Conservation (phyloP, 2,329 filamentous ascomycete species). For the Bipolaris cookei region DNA sequence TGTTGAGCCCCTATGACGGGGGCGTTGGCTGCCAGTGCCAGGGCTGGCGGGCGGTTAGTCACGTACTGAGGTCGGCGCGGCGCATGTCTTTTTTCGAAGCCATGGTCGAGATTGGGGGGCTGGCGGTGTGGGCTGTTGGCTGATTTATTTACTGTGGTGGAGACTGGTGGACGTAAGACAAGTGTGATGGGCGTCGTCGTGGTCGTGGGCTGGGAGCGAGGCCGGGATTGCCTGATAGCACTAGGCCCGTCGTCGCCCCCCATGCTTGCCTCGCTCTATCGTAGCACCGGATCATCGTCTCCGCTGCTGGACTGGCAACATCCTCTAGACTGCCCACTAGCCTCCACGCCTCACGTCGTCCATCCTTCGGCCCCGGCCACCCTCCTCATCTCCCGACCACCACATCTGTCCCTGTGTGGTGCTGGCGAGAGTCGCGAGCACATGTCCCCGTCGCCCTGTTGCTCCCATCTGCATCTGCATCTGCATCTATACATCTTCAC, state of each 20-base stretch:
- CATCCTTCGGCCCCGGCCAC: conserved; percentile 1
- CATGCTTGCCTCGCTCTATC: conserved; percentile 12
- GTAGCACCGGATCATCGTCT: conserved; percentile 18
- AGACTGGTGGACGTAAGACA: conserved; percentile 20
- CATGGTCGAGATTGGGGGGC: conserved; percentile 56
- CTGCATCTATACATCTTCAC: neutral
- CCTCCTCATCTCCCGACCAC: conserved; percentile 13
- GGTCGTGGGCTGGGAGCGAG: conserved; percentile 7
- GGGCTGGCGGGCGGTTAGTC: neutral
- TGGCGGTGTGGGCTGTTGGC: conserved; percentile 20
- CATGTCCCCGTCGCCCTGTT: conserved; percentile 12
- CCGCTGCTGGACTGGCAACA: conserved; percentile 17
- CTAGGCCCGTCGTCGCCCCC: conserved; percentile 8
- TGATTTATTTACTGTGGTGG: conserved; percentile 14
- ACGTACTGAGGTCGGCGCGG: conserved; percentile 72
- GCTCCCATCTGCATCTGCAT: neutral
- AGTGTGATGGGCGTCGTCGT: conserved; percentile 13
- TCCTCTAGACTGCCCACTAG: conserved; percentile 22
- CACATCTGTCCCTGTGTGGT: conserved; percentile 9
- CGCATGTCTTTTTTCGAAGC: conserved; percentile 77
- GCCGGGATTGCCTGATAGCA: conserved; percentile 3
- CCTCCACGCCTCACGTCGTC: conserved; percentile 16
- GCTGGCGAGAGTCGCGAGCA: conserved; percentile 15
- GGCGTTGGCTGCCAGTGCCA: neutral
- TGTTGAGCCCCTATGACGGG: conserved; percentile 10